Evolutionary conservation across 345 rosid species (phyloP), one percentile per base, ranked within the genome.

Genomic region (Brassica napus): DNA sequence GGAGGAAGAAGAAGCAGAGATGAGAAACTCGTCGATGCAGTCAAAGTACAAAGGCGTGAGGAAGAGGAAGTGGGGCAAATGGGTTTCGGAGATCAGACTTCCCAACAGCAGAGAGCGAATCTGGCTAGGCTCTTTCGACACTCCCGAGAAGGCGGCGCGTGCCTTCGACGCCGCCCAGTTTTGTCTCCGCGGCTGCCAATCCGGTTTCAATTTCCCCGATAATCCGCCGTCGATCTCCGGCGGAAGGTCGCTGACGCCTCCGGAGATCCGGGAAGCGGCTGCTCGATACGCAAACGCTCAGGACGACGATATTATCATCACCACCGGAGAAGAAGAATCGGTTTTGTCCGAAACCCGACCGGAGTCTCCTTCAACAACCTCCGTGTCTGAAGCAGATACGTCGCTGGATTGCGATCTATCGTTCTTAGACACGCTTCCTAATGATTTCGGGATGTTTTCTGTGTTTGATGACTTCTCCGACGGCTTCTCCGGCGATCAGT

Each of bases 51-150:
- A 73, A 82, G 98, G 98, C 2, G 97, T 94, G 14, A 54, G 98
- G 63, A 92, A 90, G 93, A 78, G 98, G 72, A 92, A 92, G 73
- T 90, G 98, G 98, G 97, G 98, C 0, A 94, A 87, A 68, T 94
- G 94, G 94, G 97, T 94, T 28, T 90, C 97, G 0, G 98, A 94
- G 76, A 89, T 94, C 61, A 79, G 98, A 77, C 89, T 94, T 0
- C 94, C 97, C 0, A 88, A 94, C 54, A 84, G 96, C 84, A 84
- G 98, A 8, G 93, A 87, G 67, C 81, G 98, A 2, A 94, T 94
- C 44, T 94, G 98, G 98, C 64, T 94, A 16, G 98, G 98, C 8
- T 94, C 98, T 0, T 89, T 77, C 65, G 91, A 89, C 79, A 83
- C 94, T 1, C 85, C 97, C 0, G 93, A 86, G 69, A 91, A 91